Conservation (phyloP, 257 asterid species). For the Solanum boliviense region DNA sequence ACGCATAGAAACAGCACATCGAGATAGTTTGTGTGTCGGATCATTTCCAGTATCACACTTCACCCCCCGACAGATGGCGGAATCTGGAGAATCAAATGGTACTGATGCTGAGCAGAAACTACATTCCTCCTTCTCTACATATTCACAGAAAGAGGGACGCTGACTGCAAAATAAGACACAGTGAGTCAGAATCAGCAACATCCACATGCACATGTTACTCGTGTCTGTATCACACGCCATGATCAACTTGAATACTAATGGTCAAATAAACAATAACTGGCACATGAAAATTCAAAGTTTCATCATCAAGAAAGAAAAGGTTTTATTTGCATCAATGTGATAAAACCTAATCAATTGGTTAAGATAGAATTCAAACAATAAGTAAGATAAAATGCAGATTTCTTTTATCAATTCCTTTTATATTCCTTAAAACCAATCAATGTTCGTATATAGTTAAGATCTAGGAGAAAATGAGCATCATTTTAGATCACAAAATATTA, state of each 20-base stretch:
- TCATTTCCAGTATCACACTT: conserved; percentile 12
- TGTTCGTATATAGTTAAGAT: not conserved
- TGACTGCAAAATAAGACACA: conserved; percentile 10
- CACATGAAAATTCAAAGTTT: not conserved
- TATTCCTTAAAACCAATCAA: not conserved
- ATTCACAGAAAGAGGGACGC: conserved; percentile 10
- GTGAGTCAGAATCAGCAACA: not conserved
- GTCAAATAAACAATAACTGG: not conserved
- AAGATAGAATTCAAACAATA: not conserved
- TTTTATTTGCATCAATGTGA: not conserved
- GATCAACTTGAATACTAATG: not conserved
- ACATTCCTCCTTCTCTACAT: conserved; percentile 48
- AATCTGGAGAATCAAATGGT: conserved; percentile 63
- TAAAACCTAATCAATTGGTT: not conserved
- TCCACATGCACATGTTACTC: not conserved
- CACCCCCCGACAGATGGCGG: conserved; percentile 49
- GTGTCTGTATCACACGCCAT: not conserved
- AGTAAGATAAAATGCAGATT: not conserved
- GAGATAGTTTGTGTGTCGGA: conserved; percentile 40
- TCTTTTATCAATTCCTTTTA: not conserved
- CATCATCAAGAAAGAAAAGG: not conserved
- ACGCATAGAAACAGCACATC: conserved; percentile 65
- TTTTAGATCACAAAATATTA: not conserved
- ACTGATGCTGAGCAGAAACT: conserved; percentile 59
- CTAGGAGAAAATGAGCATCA: not conserved